phyloP scores from a whole-genome alignment of 176 grass and related monocot species.

The Zizania latifolia region DNA sequence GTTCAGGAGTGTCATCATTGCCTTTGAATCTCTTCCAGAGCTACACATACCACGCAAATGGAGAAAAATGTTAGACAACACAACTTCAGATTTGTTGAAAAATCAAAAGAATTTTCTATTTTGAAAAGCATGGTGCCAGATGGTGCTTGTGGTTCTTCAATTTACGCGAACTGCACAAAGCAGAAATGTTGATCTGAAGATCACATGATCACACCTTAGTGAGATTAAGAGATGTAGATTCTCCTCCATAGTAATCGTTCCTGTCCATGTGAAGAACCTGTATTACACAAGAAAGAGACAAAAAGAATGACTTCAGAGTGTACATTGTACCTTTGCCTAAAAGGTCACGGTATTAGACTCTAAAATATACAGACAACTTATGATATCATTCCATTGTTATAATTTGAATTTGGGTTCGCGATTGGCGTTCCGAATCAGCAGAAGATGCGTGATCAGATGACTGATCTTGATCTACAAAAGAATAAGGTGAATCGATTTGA shows the following conservation, averaged over 20 bases:
- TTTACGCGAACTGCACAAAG: neutral
- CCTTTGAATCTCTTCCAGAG: slow-evolving; percentile 87
- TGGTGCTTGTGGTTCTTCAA: neutral
- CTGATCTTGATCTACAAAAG: no score
- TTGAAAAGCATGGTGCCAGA: no score
- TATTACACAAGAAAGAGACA: neutral
- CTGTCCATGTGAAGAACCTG: slow-evolving; percentile 79
- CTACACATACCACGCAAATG: slow-evolving; percentile 15
- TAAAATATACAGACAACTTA: neutral
- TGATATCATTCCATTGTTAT: neutral
- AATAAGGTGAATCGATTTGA: no score
- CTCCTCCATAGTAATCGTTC: slow-evolving; percentile 80
- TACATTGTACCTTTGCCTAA: neutral
- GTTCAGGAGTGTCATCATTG: slow-evolving; percentile 51
- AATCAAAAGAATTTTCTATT: no score
- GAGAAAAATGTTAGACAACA: neutral
- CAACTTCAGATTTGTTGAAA: neutral
- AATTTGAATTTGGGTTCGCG: neutral
- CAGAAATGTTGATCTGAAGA: neutral
- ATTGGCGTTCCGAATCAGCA: neutral
- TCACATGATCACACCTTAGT: slow-evolving; percentile 32
- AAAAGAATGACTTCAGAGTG: neutral
- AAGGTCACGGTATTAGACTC: no score
- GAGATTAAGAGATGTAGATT: slow-evolving; percentile 68
- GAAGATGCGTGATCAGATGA: neutral